These are phyloP conservation scores for Phytophthora pistaciae DNA, from an alignment of 352 stramenopile genomes.

Conservation along the genomic window DNA sequence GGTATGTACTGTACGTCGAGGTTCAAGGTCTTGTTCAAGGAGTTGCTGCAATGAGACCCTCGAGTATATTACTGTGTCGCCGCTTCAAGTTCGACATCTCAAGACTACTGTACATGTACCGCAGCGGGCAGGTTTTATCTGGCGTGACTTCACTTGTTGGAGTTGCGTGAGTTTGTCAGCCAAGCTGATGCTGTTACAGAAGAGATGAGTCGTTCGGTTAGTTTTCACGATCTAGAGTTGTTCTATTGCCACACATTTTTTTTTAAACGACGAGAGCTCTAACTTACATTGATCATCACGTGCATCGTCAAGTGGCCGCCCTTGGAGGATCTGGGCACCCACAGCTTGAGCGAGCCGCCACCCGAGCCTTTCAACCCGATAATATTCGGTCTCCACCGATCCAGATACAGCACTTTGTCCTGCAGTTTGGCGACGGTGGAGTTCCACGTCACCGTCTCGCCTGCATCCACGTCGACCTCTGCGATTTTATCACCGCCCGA, in stretches of 20 bases:
- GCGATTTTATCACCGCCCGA: slow-evolving; percentile 23
- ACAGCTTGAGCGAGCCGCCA: slow-evolving; percentile 31
- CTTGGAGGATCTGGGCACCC: slow-evolving; percentile 23
- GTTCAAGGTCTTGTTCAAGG: not conserved
- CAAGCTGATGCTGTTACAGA: too few relatives aligned
- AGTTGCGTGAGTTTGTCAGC: too few relatives aligned
- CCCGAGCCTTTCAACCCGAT: slow-evolving; percentile 18
- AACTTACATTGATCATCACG: slow-evolving; percentile 38
- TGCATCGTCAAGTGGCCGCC: slow-evolving; percentile 33
- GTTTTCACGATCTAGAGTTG: not conserved
- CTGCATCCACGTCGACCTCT: slow-evolving; percentile 21
- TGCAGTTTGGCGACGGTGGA: slow-evolving; percentile 22
- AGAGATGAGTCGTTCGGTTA: not conserved
- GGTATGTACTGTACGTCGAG: too few relatives aligned
- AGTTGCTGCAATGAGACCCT: not conserved
- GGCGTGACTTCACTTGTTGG: too few relatives aligned
- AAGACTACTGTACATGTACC: too few relatives aligned
- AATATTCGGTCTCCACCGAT: slow-evolving; percentile 29
- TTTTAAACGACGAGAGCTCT: not conserved
- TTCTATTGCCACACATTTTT: not conserved
- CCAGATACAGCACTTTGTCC: slow-evolving; percentile 32
- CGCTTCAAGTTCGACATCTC: too few relatives aligned
- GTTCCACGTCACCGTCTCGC: slow-evolving; percentile 21
- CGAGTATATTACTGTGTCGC: not conserved
- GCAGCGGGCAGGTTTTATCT: too few relatives aligned